phyloP scores from a whole-genome alignment of 345 rosid species.

The Pistacia integerrima region DNA sequence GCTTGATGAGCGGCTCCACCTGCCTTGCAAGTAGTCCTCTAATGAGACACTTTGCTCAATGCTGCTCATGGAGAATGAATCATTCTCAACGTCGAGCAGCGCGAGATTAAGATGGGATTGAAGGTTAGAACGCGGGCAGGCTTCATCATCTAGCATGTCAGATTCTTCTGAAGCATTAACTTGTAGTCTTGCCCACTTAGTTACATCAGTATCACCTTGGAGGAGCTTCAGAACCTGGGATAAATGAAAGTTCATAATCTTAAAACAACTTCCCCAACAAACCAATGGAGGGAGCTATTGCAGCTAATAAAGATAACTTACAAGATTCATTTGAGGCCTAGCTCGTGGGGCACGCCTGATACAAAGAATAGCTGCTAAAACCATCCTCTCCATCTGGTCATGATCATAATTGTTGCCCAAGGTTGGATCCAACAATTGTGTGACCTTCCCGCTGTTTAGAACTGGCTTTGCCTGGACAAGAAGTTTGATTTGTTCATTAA shows the following conservation, averaged over 20 bases:
- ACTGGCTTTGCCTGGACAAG: constrained; percentile 77
- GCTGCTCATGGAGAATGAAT: constrained; percentile 71
- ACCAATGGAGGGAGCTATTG: not conserved
- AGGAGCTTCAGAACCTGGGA: constrained; percentile 73
- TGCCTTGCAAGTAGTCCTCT: constrained; percentile 86
- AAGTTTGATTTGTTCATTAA: constrained; percentile 12
- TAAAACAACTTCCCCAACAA: not conserved
- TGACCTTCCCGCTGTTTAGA: constrained; percentile 58
- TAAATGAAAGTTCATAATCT: not conserved
- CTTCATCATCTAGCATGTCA: constrained; percentile 53
- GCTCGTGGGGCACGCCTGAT: constrained; percentile 65
- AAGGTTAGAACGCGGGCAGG: constrained; percentile 52
- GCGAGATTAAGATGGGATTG: constrained; percentile 88
- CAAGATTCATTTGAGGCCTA: constrained; percentile 80
- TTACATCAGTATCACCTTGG: constrained; percentile 51
- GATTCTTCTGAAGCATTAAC: constrained; percentile 45
- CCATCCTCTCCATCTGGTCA: constrained; percentile 72
- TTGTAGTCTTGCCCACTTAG: constrained; percentile 64
- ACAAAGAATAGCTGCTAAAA: constrained; percentile 82
- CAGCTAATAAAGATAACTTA: constrained; percentile 31
- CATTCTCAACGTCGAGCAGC: constrained; percentile 71
- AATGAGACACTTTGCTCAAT: constrained; percentile 62
- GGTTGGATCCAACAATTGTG: constrained; percentile 62
- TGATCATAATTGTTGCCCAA: constrained; percentile 40
- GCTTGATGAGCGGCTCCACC: constrained; percentile 94